Conservation (phyloP, 352 stramenopile genomes). For the Synura sp. region DNA sequence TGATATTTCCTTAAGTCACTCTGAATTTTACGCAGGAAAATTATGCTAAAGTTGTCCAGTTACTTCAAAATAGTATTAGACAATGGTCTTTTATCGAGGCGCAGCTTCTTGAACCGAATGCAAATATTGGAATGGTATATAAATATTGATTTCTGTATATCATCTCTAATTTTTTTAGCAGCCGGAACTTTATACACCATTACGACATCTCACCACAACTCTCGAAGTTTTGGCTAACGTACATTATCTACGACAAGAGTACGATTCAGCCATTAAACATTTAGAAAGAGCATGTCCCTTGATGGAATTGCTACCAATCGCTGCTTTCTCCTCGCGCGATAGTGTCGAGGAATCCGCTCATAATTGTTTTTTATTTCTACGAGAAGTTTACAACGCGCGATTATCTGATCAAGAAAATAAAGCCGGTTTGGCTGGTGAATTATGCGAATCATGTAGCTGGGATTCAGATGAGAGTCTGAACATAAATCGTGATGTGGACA, state of each 20-base stretch:
- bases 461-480: background rate
- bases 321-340: slow-evolving; percentile 3
- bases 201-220: slow-evolving; percentile 38
- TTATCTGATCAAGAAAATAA: background rate
- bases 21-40: no score
- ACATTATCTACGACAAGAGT: slow-evolving; percentile 8
- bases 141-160: background rate
- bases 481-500: background rate
- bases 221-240: slow-evolving; percentile 40
- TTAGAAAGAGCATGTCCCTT: slow-evolving; percentile 40
- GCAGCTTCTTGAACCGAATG: slow-evolving; percentile 41
- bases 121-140: slow-evolving; percentile 41
- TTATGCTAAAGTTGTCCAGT: background rate
- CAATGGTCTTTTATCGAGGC: slow-evolving; percentile 44
- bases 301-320: slow-evolving; percentile 37
- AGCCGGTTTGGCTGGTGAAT: background rate
- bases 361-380: background rate
- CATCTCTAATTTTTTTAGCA: background rate
- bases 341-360: background rate
- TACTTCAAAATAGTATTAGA: slow-evolving; percentile 42
- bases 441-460: background rate
- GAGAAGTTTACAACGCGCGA: background rate
- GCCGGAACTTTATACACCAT: slow-evolving; percentile 39
- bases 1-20: no score
- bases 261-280: background rate